Evolutionary conservation across 371 early-diverging fungal species (phyloP), one percentile per base, ranked within the genome.

Genomic region (Circinella umbellata): DNA sequence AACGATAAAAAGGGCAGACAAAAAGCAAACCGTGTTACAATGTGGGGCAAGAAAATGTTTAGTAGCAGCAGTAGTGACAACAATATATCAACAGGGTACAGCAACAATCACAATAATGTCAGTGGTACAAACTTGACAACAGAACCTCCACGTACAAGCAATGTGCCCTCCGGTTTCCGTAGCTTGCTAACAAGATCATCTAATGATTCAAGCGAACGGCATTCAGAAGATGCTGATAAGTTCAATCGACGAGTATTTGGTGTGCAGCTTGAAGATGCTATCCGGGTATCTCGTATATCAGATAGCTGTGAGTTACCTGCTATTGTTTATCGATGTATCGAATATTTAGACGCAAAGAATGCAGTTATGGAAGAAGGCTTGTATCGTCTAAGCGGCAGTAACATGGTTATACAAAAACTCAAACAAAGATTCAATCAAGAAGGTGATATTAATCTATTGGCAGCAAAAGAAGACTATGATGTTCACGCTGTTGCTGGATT

Each of bases 271-370:
- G 91, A 92, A 71, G 80, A 81, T 18, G 93, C 91, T 0, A 88
- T 92, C 11, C 79, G 83, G 17, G 73, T 86, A 20, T 87, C 91
- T 0, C 80, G 84, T 38, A 78, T 92, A 34, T 86, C 86, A 46
- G 94, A 93, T 35, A 87, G 87, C 8, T 90, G 92, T 68, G 90
- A 92, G 46, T 77, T 98, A 9, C 99, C 99, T 4, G 90, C 96
- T 1, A 91, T 98, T 27, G 92, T 97, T 7, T 95, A 93, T 77
- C 90, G 99, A 4, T 96, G 97, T 70, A 95, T 98, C 64, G 98
- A 98, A 80, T 98, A 93, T 69, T 78, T 98, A 63, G 98, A 98
- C 68, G 87, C 88, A 0, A 93, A 91, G 71, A 85, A 91, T 61
- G 91, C 92, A n/a, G 80, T 84, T 39, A 67, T 86, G 34, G 99